Conservation (phyloP, 1,284 basidiomycete species). For the Rhodotorula sp. region DNA sequence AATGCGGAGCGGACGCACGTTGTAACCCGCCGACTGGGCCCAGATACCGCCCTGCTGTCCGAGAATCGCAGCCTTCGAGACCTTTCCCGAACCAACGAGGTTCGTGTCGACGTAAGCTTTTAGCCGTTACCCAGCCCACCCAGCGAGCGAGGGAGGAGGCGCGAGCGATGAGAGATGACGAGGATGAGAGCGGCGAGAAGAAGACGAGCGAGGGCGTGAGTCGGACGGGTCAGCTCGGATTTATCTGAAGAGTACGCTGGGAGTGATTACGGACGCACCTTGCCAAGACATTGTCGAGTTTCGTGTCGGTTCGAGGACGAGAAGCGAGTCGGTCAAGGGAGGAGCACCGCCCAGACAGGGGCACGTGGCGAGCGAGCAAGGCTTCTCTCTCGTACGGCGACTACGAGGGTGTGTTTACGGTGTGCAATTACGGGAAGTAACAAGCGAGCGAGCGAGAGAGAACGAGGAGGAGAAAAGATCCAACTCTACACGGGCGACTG, state of each 20-base stretch:
- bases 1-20: conserved; percentile 55
- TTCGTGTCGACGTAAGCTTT: conserved; percentile 83
- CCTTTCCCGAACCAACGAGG: conserved; percentile 72
- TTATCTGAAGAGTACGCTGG: too few species aligned
- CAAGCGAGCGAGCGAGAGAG: neutral
- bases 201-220: neutral
- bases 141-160: neutral
- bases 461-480: too few species aligned
- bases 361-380: too few species aligned
- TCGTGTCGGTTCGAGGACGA: too few species aligned
- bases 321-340: neutral
- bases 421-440: too few species aligned
- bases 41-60: conserved; percentile 83
- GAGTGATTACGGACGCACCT: conserved; percentile 4
- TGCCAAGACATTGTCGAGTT: conserved; percentile 32
- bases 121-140: neutral
- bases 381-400: too few species aligned
- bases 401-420: too few species aligned
- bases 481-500: conserved; percentile 47
- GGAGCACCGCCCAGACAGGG: too few species aligned
- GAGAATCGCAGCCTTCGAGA: conserved; percentile 74
- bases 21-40: conserved; percentile 73
- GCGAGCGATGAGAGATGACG: conserved; percentile 1
- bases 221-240: neutral
- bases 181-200: neutral